Base-by-base conservation (phyloP, 1,139 yeast species). In the Meyerozyma sp. region DNA sequence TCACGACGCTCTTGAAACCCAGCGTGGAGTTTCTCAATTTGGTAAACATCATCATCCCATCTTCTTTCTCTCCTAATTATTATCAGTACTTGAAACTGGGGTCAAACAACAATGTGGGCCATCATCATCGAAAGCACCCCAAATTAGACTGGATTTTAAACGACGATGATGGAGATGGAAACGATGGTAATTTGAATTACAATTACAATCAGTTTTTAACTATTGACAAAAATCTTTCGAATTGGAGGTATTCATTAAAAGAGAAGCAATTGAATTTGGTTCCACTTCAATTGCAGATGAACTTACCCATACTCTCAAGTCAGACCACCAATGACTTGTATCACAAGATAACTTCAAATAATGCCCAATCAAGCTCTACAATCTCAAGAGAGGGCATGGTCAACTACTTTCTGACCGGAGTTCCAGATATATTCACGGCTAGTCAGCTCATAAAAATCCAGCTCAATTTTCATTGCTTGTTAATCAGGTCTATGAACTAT, bases 91-190 rank as follows among this genome's bases (percentile, higher is more conserved):
- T 73, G 44, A 73, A 71, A 45, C 62, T 63, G 40, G 66, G 62
- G 25, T 57, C 55, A 28, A 49, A 50, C 41, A 49, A 42, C 42
- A 53, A 49, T 40, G 54, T 46, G 44, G 48, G 44, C 13, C 14
- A 54, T 16, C 50, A 47, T 16, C 54, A 53, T 26, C 59, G 40
- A 51, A 56, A 44, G 53, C 63, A 55, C 28, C 65, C 63, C 4
- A 63, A 62, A 40, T 70, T 73, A 28, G 77, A 73, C 47, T 71
- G 77, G 76, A 70, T 73, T 26, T 58, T 72, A 34, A 72, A 71
- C 48, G 76, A 73, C 48, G 76, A 71, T 48, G 79, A 71, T 51
- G 77, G 77, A 25, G 78, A 73, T 53, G 77, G 77, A 11, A 73
- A 72, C 49, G 79, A 73, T 53, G 79, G 79, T 13, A 73, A 73